phyloP scores from a whole-genome alignment of 2,329 filamentous ascomycete species.

The Exophiala sideris region DNA sequence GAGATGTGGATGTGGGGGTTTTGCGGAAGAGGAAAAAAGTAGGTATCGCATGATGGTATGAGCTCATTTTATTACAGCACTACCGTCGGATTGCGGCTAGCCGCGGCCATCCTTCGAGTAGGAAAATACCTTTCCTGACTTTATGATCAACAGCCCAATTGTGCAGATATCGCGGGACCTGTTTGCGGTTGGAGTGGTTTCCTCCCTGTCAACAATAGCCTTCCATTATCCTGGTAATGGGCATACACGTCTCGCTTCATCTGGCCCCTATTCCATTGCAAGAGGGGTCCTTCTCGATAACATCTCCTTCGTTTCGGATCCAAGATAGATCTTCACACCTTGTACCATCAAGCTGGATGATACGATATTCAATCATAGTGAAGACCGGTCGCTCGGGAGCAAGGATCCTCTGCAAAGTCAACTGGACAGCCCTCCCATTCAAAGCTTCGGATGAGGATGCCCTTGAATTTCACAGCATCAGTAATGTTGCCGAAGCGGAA shows the following conservation, averaged over 20 bases:
- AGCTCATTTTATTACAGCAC: background rate
- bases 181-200: no score
- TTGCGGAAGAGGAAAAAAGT: no score
- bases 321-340: background rate
- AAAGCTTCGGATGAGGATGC: slow-evolving; percentile 36
- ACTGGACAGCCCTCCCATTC: slow-evolving; percentile 49
- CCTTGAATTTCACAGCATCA: slow-evolving; percentile 46
- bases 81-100: background rate
- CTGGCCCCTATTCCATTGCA: no score
- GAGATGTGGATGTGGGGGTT: background rate
- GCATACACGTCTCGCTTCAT: no score
- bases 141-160: no score
- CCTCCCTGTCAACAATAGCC: no score
- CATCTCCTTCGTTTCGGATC: background rate
- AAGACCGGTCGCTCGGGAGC: slow-evolving; percentile 15
- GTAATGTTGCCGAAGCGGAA: slow-evolving; percentile 49
- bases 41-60: background rate
- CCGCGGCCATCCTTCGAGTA: no score
- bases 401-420: slow-evolving; percentile 43
- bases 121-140: no score
- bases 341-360: background rate
- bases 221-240: no score
- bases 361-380: slow-evolving; percentile 4
- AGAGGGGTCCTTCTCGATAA: no score
- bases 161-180: no score